Base-by-base conservation (phyloP, 345 rosid species). In the Litchi chinensis region DNA sequence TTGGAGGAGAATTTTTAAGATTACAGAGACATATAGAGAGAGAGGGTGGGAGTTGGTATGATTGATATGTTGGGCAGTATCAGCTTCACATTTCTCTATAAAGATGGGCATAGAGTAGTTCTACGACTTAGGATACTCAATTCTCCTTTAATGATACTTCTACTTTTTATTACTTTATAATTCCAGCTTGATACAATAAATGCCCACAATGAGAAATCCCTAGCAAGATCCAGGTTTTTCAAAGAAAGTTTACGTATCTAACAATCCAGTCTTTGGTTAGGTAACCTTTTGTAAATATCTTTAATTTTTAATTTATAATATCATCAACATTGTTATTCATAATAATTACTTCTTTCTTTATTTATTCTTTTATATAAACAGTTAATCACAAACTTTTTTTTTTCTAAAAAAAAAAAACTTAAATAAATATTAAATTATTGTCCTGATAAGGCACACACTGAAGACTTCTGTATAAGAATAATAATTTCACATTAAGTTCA, bases 121-220 rank as follows among this genome's bases (percentile, higher is more conserved):
- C 32, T 67, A 22, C 12, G 48, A 67, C 83, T 67, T 82, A 66
- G 86, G 80, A 79, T 87, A 46, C 84, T 80, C 75, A n/a, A 60
- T 21, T 66, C n/a, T 12, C 40, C 54, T 46, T 60, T 76, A 65
- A 68, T 75, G 59, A 32, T 76, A 68, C 52, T 65, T 22, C 59
- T 72, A 70, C 69, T 66, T 74, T 70, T 46, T 21, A 15, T 44
- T 64, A 43, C 56, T 74, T 74, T 60, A 71, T 71, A 22, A 71
- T 54, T 71, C 9, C 9, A 3, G 13, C 37, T 54, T 11, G 39
- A 28, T 56, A 64, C 60, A n/a, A 37, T 56, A 28, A 21, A 39
- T 37, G 21, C 5, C 19, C 15, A 12, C 66, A 72, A 56, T 50
- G 32, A 26, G 43, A 32, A 32, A 32, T 32, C 37, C 11, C 32